A percentile compares a stretch with the other conserved stretches of the same genome.
These are phyloP conservation scores for Cantharellus cinnabarinus DNA, from an alignment of 768 basidiomycete genomes.

Conservation along the genomic window DNA sequence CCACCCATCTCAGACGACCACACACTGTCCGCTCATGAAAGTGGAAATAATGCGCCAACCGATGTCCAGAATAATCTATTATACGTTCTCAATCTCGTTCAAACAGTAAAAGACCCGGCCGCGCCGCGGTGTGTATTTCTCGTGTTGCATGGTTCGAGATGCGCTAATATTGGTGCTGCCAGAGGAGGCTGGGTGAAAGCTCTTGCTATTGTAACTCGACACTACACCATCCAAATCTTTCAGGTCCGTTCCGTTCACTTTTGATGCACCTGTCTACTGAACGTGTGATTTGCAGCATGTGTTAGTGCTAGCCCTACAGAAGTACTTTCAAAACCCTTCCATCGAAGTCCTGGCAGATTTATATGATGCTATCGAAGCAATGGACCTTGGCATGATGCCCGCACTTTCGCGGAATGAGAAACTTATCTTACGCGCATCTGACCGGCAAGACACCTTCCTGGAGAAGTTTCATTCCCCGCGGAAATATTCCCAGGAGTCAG, in stretches of 20 bases:
- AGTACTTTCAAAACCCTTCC: conserved; percentile 79
- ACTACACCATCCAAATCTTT: conserved; percentile 91
- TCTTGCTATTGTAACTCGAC: conserved; percentile 78
- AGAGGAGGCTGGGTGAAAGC: conserved; percentile 92
- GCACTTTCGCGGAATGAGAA: conserved; percentile 63
- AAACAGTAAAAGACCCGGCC: conserved; percentile 77
- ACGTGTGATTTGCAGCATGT: conserved; percentile 41
- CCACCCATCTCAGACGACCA: conserved; percentile 43
- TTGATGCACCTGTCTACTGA: background rate
- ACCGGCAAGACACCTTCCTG: conserved; percentile 78
- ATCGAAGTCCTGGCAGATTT: conserved; percentile 77
- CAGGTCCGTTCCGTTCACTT: conserved; percentile 32
- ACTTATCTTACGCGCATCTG: conserved; percentile 70
- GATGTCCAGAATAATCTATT: conserved; percentile 30
- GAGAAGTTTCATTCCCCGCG: conserved; percentile 45
- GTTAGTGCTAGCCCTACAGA: conserved; percentile 81
- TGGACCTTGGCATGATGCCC: conserved; percentile 69
- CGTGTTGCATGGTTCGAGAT: background rate
- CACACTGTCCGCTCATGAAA: conserved; percentile 10
- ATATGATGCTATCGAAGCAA: conserved; percentile 83
- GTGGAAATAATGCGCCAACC: conserved; percentile 7
- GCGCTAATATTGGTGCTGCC: background rate
- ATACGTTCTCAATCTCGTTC: conserved; percentile 77
- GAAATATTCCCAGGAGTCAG: background rate
- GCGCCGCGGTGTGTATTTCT: conserved; percentile 38